phyloP scores from a whole-genome alignment of 805 yeast species.

The Spathaspora girioi region DNA sequence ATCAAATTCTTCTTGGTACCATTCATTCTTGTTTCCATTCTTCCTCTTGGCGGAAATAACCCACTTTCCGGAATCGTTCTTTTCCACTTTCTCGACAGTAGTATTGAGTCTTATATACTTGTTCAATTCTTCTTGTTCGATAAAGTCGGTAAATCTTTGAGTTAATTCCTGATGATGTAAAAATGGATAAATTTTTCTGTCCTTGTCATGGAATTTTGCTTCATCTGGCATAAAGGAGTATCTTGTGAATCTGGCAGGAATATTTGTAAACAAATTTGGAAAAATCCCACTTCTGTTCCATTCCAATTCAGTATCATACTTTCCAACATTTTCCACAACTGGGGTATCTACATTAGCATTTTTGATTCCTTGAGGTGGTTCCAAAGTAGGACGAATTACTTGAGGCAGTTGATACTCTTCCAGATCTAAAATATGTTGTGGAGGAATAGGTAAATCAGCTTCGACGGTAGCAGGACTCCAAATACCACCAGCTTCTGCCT shows the following conservation, averaged over 20 bases:
- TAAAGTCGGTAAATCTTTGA: slow-evolving; percentile 22
- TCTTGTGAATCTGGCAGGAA: slow-evolving; percentile 34
- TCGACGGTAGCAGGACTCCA: slow-evolving; percentile 30
- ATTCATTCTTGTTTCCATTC: slow-evolving; percentile 16
- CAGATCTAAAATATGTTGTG: slow-evolving; percentile 27
- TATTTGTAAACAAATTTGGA: slow-evolving; percentile 37
- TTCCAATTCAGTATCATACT: slow-evolving; percentile 16
- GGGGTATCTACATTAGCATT: slow-evolving; percentile 17
- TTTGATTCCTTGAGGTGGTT: slow-evolving; percentile 14
- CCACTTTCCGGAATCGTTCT: slow-evolving; percentile 37
- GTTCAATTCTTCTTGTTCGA: slow-evolving; percentile 21
- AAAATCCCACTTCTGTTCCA: slow-evolving; percentile 40
- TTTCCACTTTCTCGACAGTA: slow-evolving; percentile 34
- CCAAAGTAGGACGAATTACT: slow-evolving; percentile 17
- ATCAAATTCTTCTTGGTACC: slow-evolving; percentile 52
- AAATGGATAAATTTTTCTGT: slow-evolving; percentile 32
- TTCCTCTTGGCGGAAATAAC: slow-evolving; percentile 19
- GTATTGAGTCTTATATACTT: slow-evolving; percentile 35
- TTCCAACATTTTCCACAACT: slow-evolving; percentile 6
- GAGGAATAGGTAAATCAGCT: slow-evolving; percentile 22
- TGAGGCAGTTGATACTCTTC: slow-evolving; percentile 32
- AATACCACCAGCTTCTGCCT: slow-evolving; percentile 41
- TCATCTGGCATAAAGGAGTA: slow-evolving; percentile 32
- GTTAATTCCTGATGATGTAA: slow-evolving; percentile 32
- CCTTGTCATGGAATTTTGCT: slow-evolving; percentile 14